Conservation (phyloP, 495 filamentous ascomycete genomes). For the Penicillium nucicola region DNA sequence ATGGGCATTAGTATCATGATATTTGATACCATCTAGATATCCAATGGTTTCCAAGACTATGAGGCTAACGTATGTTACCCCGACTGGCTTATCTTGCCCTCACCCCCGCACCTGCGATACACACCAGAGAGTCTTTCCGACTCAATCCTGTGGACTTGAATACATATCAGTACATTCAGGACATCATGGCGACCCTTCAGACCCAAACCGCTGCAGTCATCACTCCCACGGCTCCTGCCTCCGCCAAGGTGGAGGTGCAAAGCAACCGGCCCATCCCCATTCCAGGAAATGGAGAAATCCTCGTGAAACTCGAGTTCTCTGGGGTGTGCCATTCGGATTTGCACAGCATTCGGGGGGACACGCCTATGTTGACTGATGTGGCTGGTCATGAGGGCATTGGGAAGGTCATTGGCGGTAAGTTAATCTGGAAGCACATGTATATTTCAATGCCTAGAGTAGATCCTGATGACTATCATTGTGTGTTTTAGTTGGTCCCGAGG, state of each 20-base stretch:
- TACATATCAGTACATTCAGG: neutral
- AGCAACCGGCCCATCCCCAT: slow-evolving; percentile 30
- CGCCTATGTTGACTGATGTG: slow-evolving; percentile 45
- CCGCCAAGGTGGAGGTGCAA: slow-evolving; percentile 27
- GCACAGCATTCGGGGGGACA: slow-evolving; percentile 43
- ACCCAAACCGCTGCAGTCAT: slow-evolving; percentile 39
- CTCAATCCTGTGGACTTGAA: neutral
- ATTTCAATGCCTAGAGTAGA: neutral
- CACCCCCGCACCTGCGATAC: slow-evolving; percentile 16
- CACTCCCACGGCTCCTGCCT: slow-evolving; percentile 18
- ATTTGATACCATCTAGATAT: too few species aligned
- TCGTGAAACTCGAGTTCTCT: slow-evolving; percentile 42
- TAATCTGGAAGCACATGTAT: slow-evolving; percentile 1
- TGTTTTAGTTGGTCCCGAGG: slow-evolving; percentile 25
- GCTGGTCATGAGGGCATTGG: slow-evolving; percentile 46
- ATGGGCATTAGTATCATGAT: neutral
- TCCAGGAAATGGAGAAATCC: slow-evolving; percentile 32
- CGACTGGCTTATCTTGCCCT: slow-evolving; percentile 4
- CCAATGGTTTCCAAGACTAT: too few species aligned
- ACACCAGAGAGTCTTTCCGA: neutral
- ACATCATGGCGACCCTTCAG: slow-evolving; percentile 24
- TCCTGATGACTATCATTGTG: neutral
- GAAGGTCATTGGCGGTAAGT: slow-evolving; percentile 36
- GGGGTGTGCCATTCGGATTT: slow-evolving; percentile 45
- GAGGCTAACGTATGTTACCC: neutral